phyloP scores from a whole-genome alignment of 495 filamentous ascomycete species.

The Neurospora africana region DNA sequence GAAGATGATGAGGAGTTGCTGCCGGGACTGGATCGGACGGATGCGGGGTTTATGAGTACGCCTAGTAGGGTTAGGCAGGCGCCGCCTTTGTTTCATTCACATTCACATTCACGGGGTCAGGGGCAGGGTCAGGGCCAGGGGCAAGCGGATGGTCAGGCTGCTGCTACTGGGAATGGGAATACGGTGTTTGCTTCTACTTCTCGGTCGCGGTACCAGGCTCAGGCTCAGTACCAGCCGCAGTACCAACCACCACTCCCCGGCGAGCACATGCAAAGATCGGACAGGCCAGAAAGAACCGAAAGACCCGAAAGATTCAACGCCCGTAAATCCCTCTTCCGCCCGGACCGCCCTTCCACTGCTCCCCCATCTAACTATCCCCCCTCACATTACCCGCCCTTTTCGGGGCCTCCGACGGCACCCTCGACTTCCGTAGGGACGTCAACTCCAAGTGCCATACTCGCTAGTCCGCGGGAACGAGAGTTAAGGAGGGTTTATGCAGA shows the following conservation, averaged over 20 bases:
- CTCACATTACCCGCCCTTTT: neutral
- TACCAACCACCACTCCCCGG: neutral
- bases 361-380: neutral
- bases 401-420: neutral
- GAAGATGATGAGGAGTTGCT: slow-evolving; percentile 4
- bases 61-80: slow-evolving; percentile 18
- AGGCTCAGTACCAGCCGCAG: neutral
- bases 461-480: slow-evolving; percentile 20
- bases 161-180: neutral
- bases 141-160: too few species aligned
- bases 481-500: slow-evolving; percentile 14
- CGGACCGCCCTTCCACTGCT: neutral
- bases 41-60: slow-evolving; percentile 24
- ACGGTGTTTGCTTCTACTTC: neutral
- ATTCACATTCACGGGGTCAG: too few species aligned
- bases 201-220: too few species aligned
- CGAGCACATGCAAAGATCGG: too few species aligned
- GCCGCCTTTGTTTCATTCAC: too few species aligned
- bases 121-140: too few species aligned
- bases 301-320: neutral
- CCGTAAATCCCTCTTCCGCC: neutral
- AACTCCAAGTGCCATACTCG: slow-evolving; percentile 18
- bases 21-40: slow-evolving; percentile 6
- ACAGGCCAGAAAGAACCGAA: neutral
- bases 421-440: slow-evolving; percentile 5